Percentiles rank a stretch among this genome's conserved stretches.
phyloP scores from a whole-genome alignment of 805 yeast species.

The Barnettozyma sucrosica region DNA sequence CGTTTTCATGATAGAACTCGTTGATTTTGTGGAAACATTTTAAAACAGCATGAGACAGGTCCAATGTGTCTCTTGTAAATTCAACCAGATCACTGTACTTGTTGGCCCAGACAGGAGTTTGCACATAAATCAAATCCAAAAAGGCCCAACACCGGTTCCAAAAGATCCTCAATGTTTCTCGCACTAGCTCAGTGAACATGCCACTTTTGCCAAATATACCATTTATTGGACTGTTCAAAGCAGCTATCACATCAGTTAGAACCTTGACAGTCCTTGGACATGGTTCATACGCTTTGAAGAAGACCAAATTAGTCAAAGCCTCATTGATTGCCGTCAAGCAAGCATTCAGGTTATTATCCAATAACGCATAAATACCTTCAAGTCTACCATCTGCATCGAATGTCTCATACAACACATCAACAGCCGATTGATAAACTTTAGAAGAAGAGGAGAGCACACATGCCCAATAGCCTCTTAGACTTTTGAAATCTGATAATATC shows the following conservation, averaged over 20 bases:
- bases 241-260: constrained; percentile 63
- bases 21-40: constrained; percentile 52
- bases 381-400: constrained; percentile 75
- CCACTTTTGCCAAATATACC: constrained; percentile 42
- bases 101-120: constrained; percentile 73
- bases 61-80: constrained; percentile 82
- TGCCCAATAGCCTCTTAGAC: constrained; percentile 66
- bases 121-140: constrained; percentile 57
- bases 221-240: constrained; percentile 58
- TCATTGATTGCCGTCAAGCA: constrained; percentile 45
- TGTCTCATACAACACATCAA: constrained; percentile 67
- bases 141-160: constrained; percentile 77
- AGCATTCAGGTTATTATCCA: constrained; percentile 38
- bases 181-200: constrained; percentile 21
- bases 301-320: constrained; percentile 40
- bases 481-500: constrained; percentile 36
- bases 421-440: constrained; percentile 58
- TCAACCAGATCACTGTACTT: constrained; percentile 58
- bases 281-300: constrained; percentile 55
- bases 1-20: constrained; percentile 24
- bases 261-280: constrained; percentile 71
- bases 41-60: constrained; percentile 64
- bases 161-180: constrained; percentile 33
- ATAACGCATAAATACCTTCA: constrained; percentile 60
- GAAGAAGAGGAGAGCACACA: constrained; percentile 61